Conservation (phyloP, 306 rosid species). For the Rosa lucieae region DNA sequence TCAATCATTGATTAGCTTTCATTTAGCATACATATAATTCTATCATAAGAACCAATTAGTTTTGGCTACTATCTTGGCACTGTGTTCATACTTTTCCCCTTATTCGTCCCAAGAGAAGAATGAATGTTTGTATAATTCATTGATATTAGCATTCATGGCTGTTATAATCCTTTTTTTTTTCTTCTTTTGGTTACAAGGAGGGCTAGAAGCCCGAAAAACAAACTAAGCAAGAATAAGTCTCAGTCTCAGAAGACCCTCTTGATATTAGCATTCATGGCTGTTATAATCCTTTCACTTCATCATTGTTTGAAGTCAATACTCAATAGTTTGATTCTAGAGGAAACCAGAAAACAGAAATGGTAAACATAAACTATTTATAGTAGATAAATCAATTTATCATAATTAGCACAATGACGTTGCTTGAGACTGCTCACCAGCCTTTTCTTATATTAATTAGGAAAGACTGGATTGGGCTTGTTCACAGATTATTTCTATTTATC, state of each 20-base stretch:
- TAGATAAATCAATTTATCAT: not conserved
- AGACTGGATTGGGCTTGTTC: not conserved
- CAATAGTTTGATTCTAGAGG: not conserved
- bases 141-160: not conserved
- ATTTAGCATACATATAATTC: not conserved
- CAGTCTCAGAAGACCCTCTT: not conserved
- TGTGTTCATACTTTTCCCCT: not conserved
- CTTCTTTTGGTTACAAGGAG: too few relatives aligned
- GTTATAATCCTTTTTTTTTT: not conserved
- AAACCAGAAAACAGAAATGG: not conserved
- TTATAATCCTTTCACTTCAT: not conserved
- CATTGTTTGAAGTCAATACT: slow-evolving; percentile 5
- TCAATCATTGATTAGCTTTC: not conserved
- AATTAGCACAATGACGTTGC: not conserved
- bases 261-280: not conserved
- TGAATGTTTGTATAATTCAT: not conserved
- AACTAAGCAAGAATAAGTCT: too few relatives aligned
- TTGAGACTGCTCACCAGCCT: slow-evolving; percentile 12
- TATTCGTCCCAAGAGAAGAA: not conserved
- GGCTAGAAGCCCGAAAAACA: too few relatives aligned
- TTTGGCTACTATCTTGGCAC: not conserved
- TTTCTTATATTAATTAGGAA: not conserved
- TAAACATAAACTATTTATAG: not conserved
- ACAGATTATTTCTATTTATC: not conserved
- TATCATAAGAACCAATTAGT: not conserved